Base-by-base conservation (phyloP, 2,329 filamentous ascomycete genomes). In the Nannizzia gypsea region DNA sequence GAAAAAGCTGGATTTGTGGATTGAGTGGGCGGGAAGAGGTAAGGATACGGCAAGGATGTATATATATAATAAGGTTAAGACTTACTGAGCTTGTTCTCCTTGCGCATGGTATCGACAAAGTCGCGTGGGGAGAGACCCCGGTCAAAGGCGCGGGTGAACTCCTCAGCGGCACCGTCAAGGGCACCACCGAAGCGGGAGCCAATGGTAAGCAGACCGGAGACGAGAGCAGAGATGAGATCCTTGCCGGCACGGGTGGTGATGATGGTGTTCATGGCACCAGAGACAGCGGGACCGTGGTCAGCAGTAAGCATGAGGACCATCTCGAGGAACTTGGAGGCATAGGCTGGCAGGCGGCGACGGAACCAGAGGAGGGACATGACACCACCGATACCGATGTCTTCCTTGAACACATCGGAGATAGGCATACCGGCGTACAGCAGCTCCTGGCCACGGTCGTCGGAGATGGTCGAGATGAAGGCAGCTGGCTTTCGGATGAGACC, bases 271-370 rank as follows among this genome's bases (percentile, higher is more conserved):
- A 99, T 99, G 76, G 93, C 93, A 83, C 93, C 93, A 69, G 93
- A 99, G 69, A 99, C 93, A 69, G 93, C 93, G 59, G 93, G 93
- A 78, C 93, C 93, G 85, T 99, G 93, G 74, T 99, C 93, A 70
- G 93, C 93, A 73, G 93, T 99, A 73, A 99, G 85, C 93, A 99
- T 99, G 76, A 99, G 92, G 67, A 99, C 93, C 93, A 99, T 99
- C 83, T 99, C 93, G 68, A 99, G 80, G 83, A 99, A 99, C 80
- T 95, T 95, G 83, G 90, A 95, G 72, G 93, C 93, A 75, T 96
- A 97, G 72, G 87, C 81, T 65, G 93, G 93, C 64, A 99, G 88
- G 73, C 93, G 89, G 77, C 93, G 91, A 72, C 93, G 92, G 90
- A 99, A 99, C 93, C 93, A 99, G 69, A 99, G 83, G 61, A 99